A percentile compares a stretch with the other conserved stretches of the same genome.
Evolutionary conservation across 2,329 filamentous ascomycete genomes (phyloP).

Genomic region (Cercospora zeae-maydis): DNA sequence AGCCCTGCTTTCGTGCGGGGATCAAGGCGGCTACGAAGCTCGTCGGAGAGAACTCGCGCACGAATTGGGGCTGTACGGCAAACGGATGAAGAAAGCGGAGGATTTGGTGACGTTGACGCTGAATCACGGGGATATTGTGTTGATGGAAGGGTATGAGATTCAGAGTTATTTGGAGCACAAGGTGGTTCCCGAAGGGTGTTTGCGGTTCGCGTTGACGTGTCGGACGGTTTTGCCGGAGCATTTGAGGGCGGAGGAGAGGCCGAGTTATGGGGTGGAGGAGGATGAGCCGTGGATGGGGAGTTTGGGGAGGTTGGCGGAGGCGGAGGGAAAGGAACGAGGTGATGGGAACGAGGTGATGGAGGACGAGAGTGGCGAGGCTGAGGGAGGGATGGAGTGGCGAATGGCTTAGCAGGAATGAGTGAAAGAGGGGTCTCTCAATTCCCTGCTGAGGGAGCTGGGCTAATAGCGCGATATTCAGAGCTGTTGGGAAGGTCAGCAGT

Average conservation of each 20-base stretch:
- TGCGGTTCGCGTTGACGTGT: slow-evolving; percentile 57
- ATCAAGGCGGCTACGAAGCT: slow-evolving; percentile 26
- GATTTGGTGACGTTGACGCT: slow-evolving; percentile 47
- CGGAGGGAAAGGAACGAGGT: neutral
- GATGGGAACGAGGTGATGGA: neutral
- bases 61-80: slow-evolving; percentile 38
- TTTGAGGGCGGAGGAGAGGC: slow-evolving; percentile 41
- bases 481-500: neutral
- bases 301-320: slow-evolving; percentile 13
- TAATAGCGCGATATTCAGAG: too few species aligned
- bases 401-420: too few species aligned
- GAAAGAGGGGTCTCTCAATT: too few species aligned
- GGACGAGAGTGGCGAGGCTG: neutral
- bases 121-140: slow-evolving; percentile 60
- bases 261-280: slow-evolving; percentile 38
- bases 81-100: slow-evolving; percentile 34
- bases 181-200: slow-evolving; percentile 50
- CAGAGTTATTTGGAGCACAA: slow-evolving; percentile 60
- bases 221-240: slow-evolving; percentile 49
- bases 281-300: slow-evolving; percentile 32
- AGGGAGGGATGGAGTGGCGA: too few species aligned
- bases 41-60: slow-evolving; percentile 36
- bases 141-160: slow-evolving; percentile 60
- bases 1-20: slow-evolving; percentile 10
- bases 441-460: too few species aligned